A percentile compares a stretch with the other conserved stretches of the same genome.
Conservation (phyloP, 371 early-diverging fungal genomes). For the Cladochytrium tenue region DNA sequence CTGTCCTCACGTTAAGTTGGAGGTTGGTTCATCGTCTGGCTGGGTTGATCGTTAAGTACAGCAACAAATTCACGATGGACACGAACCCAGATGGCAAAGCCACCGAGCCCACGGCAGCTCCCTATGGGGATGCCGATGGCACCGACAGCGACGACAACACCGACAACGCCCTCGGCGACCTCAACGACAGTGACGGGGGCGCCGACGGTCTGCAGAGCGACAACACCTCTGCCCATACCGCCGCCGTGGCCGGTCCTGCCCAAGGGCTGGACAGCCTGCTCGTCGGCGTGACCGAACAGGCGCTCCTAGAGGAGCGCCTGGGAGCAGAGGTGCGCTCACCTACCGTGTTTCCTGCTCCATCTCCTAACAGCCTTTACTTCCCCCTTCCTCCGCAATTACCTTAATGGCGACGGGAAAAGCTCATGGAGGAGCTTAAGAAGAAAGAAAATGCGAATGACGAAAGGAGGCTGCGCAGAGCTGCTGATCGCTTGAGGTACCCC, state of each 20-base stretch:
- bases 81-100: too few species aligned
- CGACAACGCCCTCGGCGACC: background rate
- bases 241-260: background rate
- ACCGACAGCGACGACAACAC: background rate
- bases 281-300: slow-evolving; percentile 21
- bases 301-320: slow-evolving; percentile 13
- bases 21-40: too few species aligned
- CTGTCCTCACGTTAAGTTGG: too few species aligned
- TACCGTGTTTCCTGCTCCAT: too few species aligned
- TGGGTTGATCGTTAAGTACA: too few species aligned
- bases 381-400: too few species aligned
- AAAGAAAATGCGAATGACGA: slow-evolving; percentile 17
- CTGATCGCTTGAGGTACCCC: slow-evolving; percentile 3
- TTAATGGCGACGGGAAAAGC: too few species aligned
- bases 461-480: slow-evolving; percentile 8
- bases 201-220: background rate
- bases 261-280: slow-evolving; percentile 10
- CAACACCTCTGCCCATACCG: background rate
- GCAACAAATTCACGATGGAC: too few species aligned
- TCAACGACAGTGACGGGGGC: background rate
- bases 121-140: background rate
- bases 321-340: slow-evolving; percentile 13
- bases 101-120: background rate
- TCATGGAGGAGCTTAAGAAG: slow-evolving; percentile 8
- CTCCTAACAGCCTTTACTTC: too few species aligned